Conservation (phyloP, 257 asterid genomes). For the Apocynum venetum region DNA sequence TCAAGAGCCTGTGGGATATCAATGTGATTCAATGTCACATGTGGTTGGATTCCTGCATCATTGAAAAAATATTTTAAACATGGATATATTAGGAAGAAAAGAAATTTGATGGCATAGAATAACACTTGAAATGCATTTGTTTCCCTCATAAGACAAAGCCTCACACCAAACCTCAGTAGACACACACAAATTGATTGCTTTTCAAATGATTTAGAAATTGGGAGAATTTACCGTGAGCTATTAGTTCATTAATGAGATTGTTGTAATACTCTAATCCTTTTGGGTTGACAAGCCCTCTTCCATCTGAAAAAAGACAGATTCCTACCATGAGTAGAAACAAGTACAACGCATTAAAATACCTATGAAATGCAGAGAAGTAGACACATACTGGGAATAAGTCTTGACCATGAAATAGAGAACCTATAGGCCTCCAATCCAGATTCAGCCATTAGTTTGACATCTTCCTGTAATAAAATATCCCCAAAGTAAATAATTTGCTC, state of each 20-base stretch:
- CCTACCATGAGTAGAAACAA: neutral
- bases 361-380: neutral
- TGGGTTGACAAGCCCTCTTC: constrained; percentile 29
- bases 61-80: neutral
- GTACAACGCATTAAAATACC: neutral
- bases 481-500: neutral
- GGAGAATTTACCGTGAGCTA: constrained; percentile 31
- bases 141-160: neutral
- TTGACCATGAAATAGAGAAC: constrained; percentile 32
- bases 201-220: neutral
- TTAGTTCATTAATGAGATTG: constrained; percentile 45
- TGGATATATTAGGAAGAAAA: neutral
- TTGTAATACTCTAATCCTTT: constrained; percentile 51
- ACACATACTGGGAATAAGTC: constrained; percentile 31
- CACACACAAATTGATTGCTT: neutral
- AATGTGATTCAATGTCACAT: constrained; percentile 38
- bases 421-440: constrained; percentile 24
- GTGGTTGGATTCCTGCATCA: constrained; percentile 54
- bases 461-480: constrained; percentile 21
- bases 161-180: neutral
- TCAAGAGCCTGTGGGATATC: constrained; percentile 61
- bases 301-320: constrained; percentile 15
- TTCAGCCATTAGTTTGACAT: constrained; percentile 22
- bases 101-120: too few relatives aligned
- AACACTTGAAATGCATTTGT: neutral